Evolutionary conservation across 2,329 filamentous ascomycete species (phyloP).

Genomic region (Aspergillus neoniger): DNA sequence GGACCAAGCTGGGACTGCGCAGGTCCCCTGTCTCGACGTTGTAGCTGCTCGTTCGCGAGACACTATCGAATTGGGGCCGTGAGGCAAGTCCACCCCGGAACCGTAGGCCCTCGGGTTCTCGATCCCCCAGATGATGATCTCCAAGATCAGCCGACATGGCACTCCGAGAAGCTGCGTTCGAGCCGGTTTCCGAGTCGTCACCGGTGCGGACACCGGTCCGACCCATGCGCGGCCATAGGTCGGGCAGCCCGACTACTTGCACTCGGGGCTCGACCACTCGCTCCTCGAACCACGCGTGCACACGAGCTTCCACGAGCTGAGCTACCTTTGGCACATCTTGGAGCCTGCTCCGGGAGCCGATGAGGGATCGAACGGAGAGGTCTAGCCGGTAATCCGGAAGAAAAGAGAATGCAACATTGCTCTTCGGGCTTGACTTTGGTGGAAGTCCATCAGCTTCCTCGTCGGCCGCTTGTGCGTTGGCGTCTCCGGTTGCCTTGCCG

Average conservation of each 20-base stretch:
- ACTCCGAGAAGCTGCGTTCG: slow-evolving; percentile 34
- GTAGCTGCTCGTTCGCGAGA: slow-evolving; percentile 38
- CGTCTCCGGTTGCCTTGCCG: slow-evolving; percentile 17
- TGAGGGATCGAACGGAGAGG: slow-evolving; percentile 64
- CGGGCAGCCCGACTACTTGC: slow-evolving; percentile 64
- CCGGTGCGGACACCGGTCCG: slow-evolving; percentile 47
- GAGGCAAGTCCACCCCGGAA: slow-evolving; percentile 33
- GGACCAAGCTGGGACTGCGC: slow-evolving; percentile 36
- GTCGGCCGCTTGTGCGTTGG: neutral
- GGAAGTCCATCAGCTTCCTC: slow-evolving; percentile 11
- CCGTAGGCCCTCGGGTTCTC: slow-evolving; percentile 36
- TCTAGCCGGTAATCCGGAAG: slow-evolving; percentile 65
- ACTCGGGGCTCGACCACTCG: slow-evolving; percentile 66
- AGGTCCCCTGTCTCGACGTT: slow-evolving; percentile 36
- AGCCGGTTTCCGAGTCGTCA: slow-evolving; percentile 44
- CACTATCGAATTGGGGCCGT: slow-evolving; percentile 33
- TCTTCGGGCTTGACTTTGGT: slow-evolving; percentile 60
- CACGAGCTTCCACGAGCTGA: slow-evolving; percentile 63
- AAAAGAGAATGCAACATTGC: slow-evolving; percentile 93
- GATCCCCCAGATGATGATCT: slow-evolving; percentile 21
- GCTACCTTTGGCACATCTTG: slow-evolving; percentile 69
- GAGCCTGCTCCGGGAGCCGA: slow-evolving; percentile 62
- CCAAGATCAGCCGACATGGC: slow-evolving; percentile 32
- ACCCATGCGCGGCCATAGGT: slow-evolving; percentile 62
- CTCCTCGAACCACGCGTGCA: slow-evolving; percentile 69